Percentiles rank a stretch among this genome's conserved stretches.
These are phyloP conservation scores for Plantago elongata DNA, from an alignment of 257 asterid genomes.

Conservation along the genomic window DNA sequence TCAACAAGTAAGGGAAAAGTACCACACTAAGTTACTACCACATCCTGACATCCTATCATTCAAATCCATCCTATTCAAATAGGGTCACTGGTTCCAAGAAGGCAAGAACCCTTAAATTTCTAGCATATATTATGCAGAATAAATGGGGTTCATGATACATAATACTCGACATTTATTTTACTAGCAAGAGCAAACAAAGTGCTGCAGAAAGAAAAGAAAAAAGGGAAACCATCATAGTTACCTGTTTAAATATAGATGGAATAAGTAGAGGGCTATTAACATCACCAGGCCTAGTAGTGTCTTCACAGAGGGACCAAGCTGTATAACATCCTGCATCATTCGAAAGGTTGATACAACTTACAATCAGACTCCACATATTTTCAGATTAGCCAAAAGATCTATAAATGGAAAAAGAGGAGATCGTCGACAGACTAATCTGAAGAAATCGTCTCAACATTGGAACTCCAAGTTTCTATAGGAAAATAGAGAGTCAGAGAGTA, in stretches of 20 bases:
- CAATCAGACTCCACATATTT: not conserved
- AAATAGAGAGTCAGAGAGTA: not conserved
- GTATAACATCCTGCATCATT: conserved; percentile 74
- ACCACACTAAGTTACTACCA: too few relatives aligned
- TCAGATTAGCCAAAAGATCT: conserved; percentile 8
- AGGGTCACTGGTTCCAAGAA: too few relatives aligned
- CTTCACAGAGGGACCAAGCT: conserved; percentile 86
- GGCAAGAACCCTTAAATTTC: not conserved
- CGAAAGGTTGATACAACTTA: not conserved
- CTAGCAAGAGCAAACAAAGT: not conserved
- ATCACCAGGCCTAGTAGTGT: conserved; percentile 76
- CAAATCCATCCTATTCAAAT: too few relatives aligned
- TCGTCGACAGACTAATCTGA: conserved; percentile 43
- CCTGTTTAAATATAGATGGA: conserved; percentile 88
- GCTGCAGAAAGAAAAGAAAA: not conserved
- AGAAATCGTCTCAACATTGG: conserved; percentile 95
- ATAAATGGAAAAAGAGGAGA: not conserved
- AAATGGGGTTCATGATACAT: not conserved
- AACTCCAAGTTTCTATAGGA: conserved; percentile 72
- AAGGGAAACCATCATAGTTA: conserved; percentile 7
- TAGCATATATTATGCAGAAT: not conserved
- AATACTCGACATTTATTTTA: too few relatives aligned
- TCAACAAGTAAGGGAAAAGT: conserved; percentile 49
- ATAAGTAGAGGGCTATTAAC: conserved; percentile 61
- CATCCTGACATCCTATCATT: too few relatives aligned